Evolutionary conservation across 2,329 filamentous ascomycete species (phyloP).

Genomic region (Penicillium sp.): DNA sequence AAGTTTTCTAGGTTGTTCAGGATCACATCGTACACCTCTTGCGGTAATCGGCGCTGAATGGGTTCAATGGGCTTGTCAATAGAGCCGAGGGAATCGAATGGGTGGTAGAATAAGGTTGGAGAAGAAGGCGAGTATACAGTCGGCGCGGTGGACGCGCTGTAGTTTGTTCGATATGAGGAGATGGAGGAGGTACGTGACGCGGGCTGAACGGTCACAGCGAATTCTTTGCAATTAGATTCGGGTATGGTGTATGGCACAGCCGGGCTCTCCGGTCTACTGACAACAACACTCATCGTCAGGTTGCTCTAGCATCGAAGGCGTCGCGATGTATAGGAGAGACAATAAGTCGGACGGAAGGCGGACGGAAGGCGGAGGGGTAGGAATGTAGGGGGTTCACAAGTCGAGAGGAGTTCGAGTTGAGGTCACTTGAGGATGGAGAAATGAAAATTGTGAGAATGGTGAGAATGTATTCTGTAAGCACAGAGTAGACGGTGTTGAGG

Average conservation of each 20-base stretch:
- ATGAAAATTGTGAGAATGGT: not conserved
- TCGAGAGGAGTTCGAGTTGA: constrained; percentile 9
- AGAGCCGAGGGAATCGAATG: constrained; percentile 39
- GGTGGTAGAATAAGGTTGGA: constrained; percentile 32
- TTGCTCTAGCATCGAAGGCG: constrained; percentile 19
- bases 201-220: constrained; percentile 29
- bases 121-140: constrained; percentile 39
- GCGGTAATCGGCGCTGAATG: constrained; percentile 46
- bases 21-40: constrained; percentile 54
- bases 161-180: constrained; percentile 39
- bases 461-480: not conserved
- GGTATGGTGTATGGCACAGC: constrained; percentile 30
- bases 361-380: constrained; percentile 14
- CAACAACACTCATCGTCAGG: constrained; percentile 39
- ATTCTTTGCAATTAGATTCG: constrained; percentile 27
- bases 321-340: constrained; percentile 8
- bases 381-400: constrained; percentile 19
- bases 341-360: constrained; percentile 10
- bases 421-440: not conserved
- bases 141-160: constrained; percentile 36
- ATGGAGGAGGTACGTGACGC: constrained; percentile 33
- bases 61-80: constrained; percentile 33
- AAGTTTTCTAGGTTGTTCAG: constrained; percentile 48
- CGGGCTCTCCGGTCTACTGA: constrained; percentile 36
- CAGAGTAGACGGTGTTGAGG: not conserved